phyloP scores from a whole-genome alignment of 495 filamentous ascomycete genomes.

The Tuber brumale region DNA sequence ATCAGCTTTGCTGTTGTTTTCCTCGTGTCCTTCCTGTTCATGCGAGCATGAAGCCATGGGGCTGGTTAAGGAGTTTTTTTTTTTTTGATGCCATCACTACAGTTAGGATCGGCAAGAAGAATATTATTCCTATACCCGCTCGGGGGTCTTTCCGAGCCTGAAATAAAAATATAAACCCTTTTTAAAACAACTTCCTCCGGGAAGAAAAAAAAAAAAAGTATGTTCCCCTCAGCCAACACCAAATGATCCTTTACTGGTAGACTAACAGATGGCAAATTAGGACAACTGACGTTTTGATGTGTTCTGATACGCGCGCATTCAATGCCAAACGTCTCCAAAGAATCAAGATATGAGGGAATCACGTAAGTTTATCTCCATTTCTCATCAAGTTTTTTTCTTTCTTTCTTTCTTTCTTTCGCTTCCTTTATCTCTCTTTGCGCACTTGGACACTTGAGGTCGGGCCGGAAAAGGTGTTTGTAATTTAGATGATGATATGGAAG shows the following conservation, averaged over 20 bases:
- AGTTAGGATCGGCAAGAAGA: not conserved
- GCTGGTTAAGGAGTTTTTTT: not conserved
- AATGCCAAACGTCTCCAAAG: not conserved
- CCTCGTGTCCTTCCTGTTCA: not conserved
- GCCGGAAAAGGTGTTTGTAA: not conserved
- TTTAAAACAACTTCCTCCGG: not conserved
- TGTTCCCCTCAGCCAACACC: not conserved
- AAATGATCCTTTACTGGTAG: not conserved
- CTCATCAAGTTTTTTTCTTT: not conserved
- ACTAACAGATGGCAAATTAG: not conserved
- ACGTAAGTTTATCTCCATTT: not conserved
- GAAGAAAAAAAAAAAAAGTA: slow-evolving; percentile 3
- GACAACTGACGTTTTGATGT: not conserved
- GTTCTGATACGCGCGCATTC: not conserved
- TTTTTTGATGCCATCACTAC: not conserved
- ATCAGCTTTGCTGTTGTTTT: too few relatives aligned
- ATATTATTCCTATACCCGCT: slow-evolving; percentile 4
- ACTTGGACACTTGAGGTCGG: not conserved
- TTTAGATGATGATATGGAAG: not conserved
- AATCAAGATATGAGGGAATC: not conserved
- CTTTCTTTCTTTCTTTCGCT: not conserved
- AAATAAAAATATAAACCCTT: not conserved
- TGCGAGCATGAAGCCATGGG: not conserved
- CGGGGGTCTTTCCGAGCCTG: not conserved
- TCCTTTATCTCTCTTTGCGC: not conserved